Evolutionary conservation across 208 protist genomes (phyloP).

Genomic region (Trypanosoma avium): DNA sequence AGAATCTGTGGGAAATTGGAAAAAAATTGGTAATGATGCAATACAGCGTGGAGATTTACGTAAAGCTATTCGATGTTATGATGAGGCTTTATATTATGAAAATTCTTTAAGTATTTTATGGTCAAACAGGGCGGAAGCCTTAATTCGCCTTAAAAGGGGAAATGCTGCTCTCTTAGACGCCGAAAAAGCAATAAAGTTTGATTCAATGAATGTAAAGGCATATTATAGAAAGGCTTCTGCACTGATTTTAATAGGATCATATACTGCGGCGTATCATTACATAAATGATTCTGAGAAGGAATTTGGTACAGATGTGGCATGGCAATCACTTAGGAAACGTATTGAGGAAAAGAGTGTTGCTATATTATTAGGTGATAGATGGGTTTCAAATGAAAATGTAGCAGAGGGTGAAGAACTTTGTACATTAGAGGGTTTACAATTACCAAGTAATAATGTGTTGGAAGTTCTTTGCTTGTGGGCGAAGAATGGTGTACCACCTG

Average conservation of each 20-base stretch:
- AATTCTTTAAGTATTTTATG: slow-evolving; percentile 1
- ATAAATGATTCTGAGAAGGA: background rate
- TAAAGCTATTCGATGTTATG: background rate
- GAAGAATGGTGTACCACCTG: slow-evolving; percentile 3
- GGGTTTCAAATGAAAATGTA: slow-evolving; percentile 11
- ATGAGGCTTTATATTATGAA: background rate
- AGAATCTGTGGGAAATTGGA: background rate
- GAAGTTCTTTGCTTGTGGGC: background rate
- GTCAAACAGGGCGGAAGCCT: slow-evolving; percentile 12
- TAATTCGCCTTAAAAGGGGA: slow-evolving; percentile 7
- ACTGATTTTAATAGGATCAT: slow-evolving; percentile 1
- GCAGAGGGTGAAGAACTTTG: slow-evolving; percentile 5
- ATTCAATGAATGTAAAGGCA: slow-evolving; percentile 18
- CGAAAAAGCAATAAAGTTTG: slow-evolving; percentile 11
- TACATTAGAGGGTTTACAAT: background rate
- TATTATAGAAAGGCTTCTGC: slow-evolving; percentile 17
- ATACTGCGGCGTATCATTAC: background rate
- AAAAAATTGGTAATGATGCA: slow-evolving; percentile 12
- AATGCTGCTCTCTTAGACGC: slow-evolving; percentile 10
- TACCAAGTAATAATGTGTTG: background rate
- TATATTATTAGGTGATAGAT: slow-evolving; percentile 2
- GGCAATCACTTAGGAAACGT: slow-evolving; percentile 1
- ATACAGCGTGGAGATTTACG: slow-evolving; percentile 4
- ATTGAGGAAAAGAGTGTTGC: background rate
- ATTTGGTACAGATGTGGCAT: background rate